Base-by-base conservation (phyloP, 2,329 filamentous ascomycete genomes). In the Colletotrichum horii region DNA sequence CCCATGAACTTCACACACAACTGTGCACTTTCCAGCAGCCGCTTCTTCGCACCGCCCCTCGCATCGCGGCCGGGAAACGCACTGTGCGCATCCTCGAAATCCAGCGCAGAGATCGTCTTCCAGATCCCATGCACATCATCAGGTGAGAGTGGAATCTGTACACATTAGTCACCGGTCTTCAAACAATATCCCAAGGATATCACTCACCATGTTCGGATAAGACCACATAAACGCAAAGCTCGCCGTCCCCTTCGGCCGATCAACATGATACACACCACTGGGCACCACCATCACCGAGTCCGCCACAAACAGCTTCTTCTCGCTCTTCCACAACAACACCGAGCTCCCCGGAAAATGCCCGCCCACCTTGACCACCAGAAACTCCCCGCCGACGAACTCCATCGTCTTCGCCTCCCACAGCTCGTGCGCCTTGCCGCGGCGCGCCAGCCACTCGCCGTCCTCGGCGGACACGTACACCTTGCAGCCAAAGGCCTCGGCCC, bases 281-380 rank as follows among this genome's bases (percentile, higher is more conserved):
- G 94, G 93, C 5, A 94, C 93, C 28, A 92, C 94, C 78, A 95
- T 88, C 64, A 97, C 89, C 4, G 94, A 95, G 83, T 97, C 95
- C 8, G 95, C 94, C 73, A 96, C 89, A 75, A 96, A 89, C n/a
- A 97, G 84, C 64, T 88, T 89, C 1, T 84, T 83, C 22, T 89
- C 88, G 24, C 36, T 70, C 36, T 62, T 74, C 83, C 91, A 94
- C 28, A 93, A 88, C 76, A 94, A 81, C 4, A 95, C 91, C 75
- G 94, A 84, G 78, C 92, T 94, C 0, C 95, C 95, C 0, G 93
- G 93, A 80, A 97, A 97, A 85, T 97, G 95, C 0, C 95, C 95
- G 0, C 94, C 94, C 1, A 93, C 88, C 82, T 95, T 95, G 67
- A 96, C 87, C 1, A 90, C 91, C 36, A 86, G 89, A 5, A 93